Conservation (phyloP, 2,329 filamentous ascomycete genomes). For the Curvularia spicifera region DNA sequence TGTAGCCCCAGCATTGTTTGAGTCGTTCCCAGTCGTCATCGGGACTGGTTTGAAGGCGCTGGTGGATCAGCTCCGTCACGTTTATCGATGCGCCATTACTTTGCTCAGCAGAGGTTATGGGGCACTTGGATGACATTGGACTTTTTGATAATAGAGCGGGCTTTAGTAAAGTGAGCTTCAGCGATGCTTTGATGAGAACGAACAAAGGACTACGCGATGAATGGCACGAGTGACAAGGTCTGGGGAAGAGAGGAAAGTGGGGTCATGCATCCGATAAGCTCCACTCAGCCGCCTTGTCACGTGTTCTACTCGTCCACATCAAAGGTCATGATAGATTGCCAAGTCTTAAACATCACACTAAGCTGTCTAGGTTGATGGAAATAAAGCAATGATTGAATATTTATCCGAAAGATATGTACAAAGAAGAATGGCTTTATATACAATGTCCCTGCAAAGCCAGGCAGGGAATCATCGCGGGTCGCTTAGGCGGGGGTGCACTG, state of each 20-base stretch:
- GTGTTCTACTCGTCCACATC: not conserved
- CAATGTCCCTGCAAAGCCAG: not conserved
- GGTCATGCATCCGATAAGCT: not conserved
- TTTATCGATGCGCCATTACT: conserved; percentile 21
- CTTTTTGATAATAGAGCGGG: too few relatives aligned
- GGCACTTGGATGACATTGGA: conserved; percentile 25
- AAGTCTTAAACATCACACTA: not conserved
- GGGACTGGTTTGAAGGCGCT: conserved; percentile 36
- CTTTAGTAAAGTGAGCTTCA: not conserved
- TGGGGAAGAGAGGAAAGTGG: not conserved
- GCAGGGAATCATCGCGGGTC: not conserved
- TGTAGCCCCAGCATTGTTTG: conserved; percentile 44
- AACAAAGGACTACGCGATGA: not conserved
- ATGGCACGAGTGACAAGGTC: not conserved
- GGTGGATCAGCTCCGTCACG: conserved; percentile 31
- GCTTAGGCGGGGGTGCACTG: conserved; percentile 15
- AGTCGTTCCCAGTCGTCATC: conserved; percentile 42
- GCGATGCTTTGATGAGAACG: not conserved
- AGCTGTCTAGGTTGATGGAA: not conserved
- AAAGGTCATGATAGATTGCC: not conserved
- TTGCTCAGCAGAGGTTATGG: conserved; percentile 9
- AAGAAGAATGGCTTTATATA: conserved; percentile 14
- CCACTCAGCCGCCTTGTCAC: not conserved
- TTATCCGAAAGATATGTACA: conserved; percentile 25
- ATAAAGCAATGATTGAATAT: conserved; percentile 5